Evolutionary conservation across 2,329 filamentous ascomycete species (phyloP), one percentile per base, ranked within the genome.

Genomic region (Exserohilum rostratum): DNA sequence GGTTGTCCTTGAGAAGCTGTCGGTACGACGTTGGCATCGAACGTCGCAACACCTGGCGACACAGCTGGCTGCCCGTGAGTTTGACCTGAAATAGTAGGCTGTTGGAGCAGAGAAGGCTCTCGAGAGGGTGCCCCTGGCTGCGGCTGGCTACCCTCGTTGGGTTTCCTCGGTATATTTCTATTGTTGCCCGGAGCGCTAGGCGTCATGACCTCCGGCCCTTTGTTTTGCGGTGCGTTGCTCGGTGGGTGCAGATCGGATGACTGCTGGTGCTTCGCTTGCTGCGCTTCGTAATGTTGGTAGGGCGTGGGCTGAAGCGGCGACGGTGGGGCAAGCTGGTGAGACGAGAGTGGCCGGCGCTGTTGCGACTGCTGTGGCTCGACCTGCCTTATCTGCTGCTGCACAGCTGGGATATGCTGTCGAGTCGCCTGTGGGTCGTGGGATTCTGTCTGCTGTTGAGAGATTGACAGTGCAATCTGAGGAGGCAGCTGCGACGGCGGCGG

Each of bases 1-100:
- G 76, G 76, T 57, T 78, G 75, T 2, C 76, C 76, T 68, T 80
- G 78, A 47, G 77, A 75, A 57, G 70, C 70, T 67, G 74, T 70
- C 58, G 78, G 77, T 27, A 79, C 77, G 50, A 78, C 74, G 57
- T 78, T 77, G 64, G 78, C 71, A 53, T 74, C 77, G 69, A 79
- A 81, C 40, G 76, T 73, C 55, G 76, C 68, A 52, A 78, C 55
- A 59, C 73, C 74, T 58, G 73, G 70, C 59, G 74, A 71, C 22
- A 70, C 65, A 55, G 71, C 68, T 59, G 67, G 65, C 57, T 72
- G 70, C 60, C 67, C 66, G 62, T 64, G 67, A 58, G 60, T 63
- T 70, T 74, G 72, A 73, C 70, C 70, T 73, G 73, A 71, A 58
- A 64, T 57, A 63, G 67, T 50, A 40, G 69, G 67, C 57, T 71